Percentiles rank a stretch among this genome's conserved stretches.
phyloP scores from a whole-genome alignment of 495 filamentous ascomycete genomes.

The Penicillium silybi region DNA sequence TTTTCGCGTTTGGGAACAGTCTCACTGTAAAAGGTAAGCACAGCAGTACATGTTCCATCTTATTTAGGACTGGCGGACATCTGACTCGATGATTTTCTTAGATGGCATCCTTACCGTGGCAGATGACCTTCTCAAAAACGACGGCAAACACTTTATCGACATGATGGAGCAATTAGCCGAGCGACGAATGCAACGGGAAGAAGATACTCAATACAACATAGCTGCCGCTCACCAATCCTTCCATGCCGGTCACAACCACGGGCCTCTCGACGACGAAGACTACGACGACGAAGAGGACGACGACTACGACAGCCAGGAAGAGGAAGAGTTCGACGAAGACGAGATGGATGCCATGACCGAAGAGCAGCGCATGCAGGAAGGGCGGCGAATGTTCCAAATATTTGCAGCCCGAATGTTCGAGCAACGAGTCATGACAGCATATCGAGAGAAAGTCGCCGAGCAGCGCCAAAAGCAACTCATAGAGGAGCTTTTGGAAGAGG shows the following conservation, averaged over 20 bases:
- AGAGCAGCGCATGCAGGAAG: slow-evolving; percentile 98
- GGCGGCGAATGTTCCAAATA: slow-evolving; percentile 98
- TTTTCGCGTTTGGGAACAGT: slow-evolving; percentile 97
- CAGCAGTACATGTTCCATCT: slow-evolving; percentile 12
- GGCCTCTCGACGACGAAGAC: slow-evolving; percentile 68
- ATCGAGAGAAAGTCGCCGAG: slow-evolving; percentile 90
- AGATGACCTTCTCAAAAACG: slow-evolving; percentile 97
- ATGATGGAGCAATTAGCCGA: slow-evolving; percentile 99
- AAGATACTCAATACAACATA: slow-evolving; percentile 73
- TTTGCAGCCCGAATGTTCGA: slow-evolving; percentile 99
- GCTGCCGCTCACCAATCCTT: slow-evolving; percentile 56
- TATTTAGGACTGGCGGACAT: slow-evolving; percentile 22
- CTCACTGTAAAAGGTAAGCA: slow-evolving; percentile 89
- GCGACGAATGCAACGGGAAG: slow-evolving; percentile 92
- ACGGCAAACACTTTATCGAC: slow-evolving; percentile 99
- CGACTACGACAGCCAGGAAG: slow-evolving; percentile 82
- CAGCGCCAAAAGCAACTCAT: slow-evolving; percentile 90
- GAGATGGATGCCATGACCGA: slow-evolving; percentile 96
- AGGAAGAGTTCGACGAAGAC: slow-evolving; percentile 81
- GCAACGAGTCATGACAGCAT: slow-evolving; percentile 93
- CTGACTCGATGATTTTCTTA: slow-evolving; percentile 40
- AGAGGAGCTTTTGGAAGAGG: slow-evolving; percentile 85
- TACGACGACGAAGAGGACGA: slow-evolving; percentile 82
- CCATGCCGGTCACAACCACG: slow-evolving; percentile 60
- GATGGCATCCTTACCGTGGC: slow-evolving; percentile 98